Evolutionary conservation across 352 stramenopile species (phyloP), one percentile per base, ranked within the genome.

Genomic region (Phytophthora pluvialis): DNA sequence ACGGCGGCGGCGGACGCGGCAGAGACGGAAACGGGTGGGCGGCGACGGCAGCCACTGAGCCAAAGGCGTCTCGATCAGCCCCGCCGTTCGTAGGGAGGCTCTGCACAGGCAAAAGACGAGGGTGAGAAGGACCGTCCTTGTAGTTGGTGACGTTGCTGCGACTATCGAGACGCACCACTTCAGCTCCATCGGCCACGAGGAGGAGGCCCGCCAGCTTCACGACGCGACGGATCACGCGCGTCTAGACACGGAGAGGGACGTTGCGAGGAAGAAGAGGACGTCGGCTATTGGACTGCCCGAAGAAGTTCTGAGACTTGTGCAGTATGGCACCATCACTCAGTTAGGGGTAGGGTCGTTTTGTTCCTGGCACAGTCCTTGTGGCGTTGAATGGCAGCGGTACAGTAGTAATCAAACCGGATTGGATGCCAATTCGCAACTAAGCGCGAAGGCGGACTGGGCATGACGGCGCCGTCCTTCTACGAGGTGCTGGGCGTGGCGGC

Each of bases 131-230:
- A 43, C 11, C 26, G 8, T 39, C 39, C 25, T 39, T 35, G 25
- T 33, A 38, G 21, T 47, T 48, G 31, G 16, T 35, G 26, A 21
- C 21, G 21, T 2, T 21, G 21, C 21, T 21, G 21, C 21, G 21
- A 51, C 7, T 53, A 42, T 31, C 16, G 42, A 43, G 5, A 74
- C 75, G 60, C 51, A 81, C 76, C 76, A 82, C 82, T 66, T 64
- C 63, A 72, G 71, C 57, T 70, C 67, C 76, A 85, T 85, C 73
- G 73, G 67, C 60, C 48, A 70, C 63, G 47, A 72, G 49, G 47
- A 65, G 64, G 44, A 64, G 60, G 47, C 60, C 71, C 73, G 66
- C 71, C 76, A 85, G 76, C 64, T 85, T 85, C 71, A 74, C 59
- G 56, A 70, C 60, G 51, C 64, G 56, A 54, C 15, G 21, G 64